Base-by-base conservation (phyloP, 805 yeast species). In the Saitoella complicata region DNA sequence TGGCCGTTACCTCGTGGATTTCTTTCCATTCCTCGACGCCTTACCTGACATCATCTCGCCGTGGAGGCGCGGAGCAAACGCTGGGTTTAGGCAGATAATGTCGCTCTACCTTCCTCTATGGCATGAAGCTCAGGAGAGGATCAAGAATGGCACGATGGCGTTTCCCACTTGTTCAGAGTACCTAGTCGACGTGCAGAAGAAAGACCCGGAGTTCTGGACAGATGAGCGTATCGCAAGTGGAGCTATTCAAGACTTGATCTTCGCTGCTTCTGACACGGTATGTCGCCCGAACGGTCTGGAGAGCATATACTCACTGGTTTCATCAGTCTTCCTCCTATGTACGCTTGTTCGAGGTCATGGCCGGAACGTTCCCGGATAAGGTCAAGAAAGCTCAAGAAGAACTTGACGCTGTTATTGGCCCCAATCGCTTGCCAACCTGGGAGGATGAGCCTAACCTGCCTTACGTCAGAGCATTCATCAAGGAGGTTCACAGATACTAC, bases 401-500 rank as follows among this genome's bases (percentile, higher is more conserved):
- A 21, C 38, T 44, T 6, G 46, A 44, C 33, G 35, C 32, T 13
- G 46, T 44, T 12, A 10, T 40, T 9, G 46, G 46, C 7, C 31
- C 44, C 6, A 40, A 44, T 12, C 43, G 44, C 8, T n/a, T 40
- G 30, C 46, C 46, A 10, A 38, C 33, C 6, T 44, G 31, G 30
- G 46, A 44, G 8, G 44, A 40, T 21, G 46, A 44, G 11, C 31
- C 32, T 6, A 10, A 10, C 6, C 38, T 44, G 37, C 40, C 40
- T 7, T 44, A 36, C 21, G 8, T 40, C 12, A 44, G 34, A 31
- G 46, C 44, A 4, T 37, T 44, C 13, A 40, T 44, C 36, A 44
- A 41, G 31, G 46, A 44, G 32, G 31, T 30, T 6, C 38, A 40
- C 9, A n/a, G 46, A 21, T 44, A 44, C 44, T 38, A 44, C 9